Conservation (phyloP, 2,329 filamentous ascomycete species). For the Fusarium anthophilum region DNA sequence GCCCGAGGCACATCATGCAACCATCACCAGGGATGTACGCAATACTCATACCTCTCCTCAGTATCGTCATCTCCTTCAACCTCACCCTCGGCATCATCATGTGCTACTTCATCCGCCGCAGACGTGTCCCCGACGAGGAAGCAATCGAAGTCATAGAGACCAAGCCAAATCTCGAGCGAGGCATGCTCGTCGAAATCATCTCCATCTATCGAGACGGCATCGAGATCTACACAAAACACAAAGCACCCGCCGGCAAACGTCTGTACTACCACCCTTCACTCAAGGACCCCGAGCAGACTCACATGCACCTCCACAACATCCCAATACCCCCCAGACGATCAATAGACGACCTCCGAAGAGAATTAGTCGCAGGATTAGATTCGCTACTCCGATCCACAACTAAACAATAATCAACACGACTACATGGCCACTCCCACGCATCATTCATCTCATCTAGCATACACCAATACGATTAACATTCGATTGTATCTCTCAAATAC, state of each 20-base stretch:
- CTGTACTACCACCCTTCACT: conserved; percentile 15
- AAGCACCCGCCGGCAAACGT: background rate
- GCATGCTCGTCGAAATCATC: conserved; percentile 17
- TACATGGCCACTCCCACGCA: background rate
- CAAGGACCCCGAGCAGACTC: background rate
- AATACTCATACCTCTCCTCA: background rate
- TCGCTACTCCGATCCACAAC: background rate
- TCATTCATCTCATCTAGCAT: conserved; percentile 27
- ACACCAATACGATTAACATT: conserved; percentile 35
- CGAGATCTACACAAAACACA: background rate
- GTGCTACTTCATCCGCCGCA: background rate
- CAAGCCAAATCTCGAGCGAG: background rate
- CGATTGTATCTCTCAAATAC: conserved; percentile 31
- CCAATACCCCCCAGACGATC: background rate
- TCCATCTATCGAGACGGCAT: conserved; percentile 5
- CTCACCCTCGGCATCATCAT: background rate
- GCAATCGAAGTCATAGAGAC: background rate
- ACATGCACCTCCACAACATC: background rate
- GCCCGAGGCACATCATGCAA: background rate
- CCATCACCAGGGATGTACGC: background rate
- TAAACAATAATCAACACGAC: background rate
- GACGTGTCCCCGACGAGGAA: background rate
- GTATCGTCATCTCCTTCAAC: background rate
- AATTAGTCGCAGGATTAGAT: background rate
- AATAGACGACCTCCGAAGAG: background rate